Conservation (phyloP, 768 basidiomycete genomes). For the Kwoniella pini region DNA sequence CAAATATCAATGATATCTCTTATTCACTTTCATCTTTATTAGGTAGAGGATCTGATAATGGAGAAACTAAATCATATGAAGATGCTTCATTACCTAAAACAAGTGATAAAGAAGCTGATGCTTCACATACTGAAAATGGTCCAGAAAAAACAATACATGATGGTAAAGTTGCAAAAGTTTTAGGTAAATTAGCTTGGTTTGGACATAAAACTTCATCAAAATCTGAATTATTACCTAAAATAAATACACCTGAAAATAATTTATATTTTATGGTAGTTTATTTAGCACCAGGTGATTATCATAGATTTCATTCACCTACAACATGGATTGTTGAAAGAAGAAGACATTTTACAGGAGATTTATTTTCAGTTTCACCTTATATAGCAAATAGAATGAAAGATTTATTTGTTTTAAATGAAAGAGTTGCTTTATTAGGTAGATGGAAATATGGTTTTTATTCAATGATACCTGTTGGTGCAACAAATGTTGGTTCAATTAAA, state of each 20-base stretch:
- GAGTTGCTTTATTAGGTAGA: constrained; percentile 86
- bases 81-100: constrained; percentile 49
- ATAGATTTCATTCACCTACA: constrained; percentile 93
- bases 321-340: constrained; percentile 97
- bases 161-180: constrained; percentile 65
- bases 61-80: constrained; percentile 17
- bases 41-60: constrained; percentile 56
- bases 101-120: constrained; percentile 54
- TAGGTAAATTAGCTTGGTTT: constrained; percentile 35
- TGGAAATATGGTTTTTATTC: constrained; percentile 96
- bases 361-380: constrained; percentile 95
- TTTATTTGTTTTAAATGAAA: constrained; percentile 96
- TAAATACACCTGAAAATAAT: constrained; percentile 71
- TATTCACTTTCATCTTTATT: constrained; percentile 90
- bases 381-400: constrained; percentile 89
- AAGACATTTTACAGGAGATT: constrained; percentile 92
- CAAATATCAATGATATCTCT: constrained; percentile 93
- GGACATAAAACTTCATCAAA: constrained; percentile 19
- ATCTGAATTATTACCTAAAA: constrained; percentile 52
- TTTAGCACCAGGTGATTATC: constrained; percentile 97
- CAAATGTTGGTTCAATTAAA: constrained; percentile 94
- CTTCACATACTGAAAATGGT: constrained; percentile 56
- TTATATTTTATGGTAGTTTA: constrained; percentile 95
- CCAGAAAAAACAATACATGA: constrained; percentile 60
- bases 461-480: constrained; percentile 97